phyloP scores from a whole-genome alignment of 768 basidiomycete species.

The Tulasnella sp. region DNA sequence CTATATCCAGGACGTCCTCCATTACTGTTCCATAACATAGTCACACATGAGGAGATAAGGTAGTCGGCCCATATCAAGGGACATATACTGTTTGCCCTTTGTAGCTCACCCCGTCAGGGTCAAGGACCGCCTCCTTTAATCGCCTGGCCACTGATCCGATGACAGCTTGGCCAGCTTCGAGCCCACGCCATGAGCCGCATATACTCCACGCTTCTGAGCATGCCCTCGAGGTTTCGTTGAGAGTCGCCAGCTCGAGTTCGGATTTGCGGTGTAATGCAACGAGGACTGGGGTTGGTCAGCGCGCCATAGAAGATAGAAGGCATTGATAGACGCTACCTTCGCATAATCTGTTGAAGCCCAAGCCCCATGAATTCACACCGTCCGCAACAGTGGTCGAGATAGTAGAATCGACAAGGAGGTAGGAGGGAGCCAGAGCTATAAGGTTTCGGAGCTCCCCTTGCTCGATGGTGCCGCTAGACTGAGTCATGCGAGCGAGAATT shows the following conservation, averaged over 20 bases:
- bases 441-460: constrained; percentile 51
- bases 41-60: too few relatives aligned
- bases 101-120: constrained; percentile 10
- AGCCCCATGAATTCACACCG: constrained; percentile 50
- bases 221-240: constrained; percentile 53
- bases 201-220: constrained; percentile 77
- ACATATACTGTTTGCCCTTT: constrained; percentile 7
- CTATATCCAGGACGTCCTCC: too few relatives aligned
- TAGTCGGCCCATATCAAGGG: too few relatives aligned
- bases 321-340: constrained; percentile 33
- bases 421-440: constrained; percentile 62
- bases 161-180: constrained; percentile 27
- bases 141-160: neutral
- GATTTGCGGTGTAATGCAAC: constrained; percentile 52
- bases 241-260: constrained; percentile 65
- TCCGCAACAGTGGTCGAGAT: constrained; percentile 37
- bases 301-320: neutral
- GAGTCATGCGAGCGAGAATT: constrained; percentile 41
- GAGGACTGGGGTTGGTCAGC: constrained; percentile 22
- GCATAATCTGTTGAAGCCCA: constrained; percentile 54
- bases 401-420: constrained; percentile 59
- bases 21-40: too few relatives aligned
- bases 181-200: constrained; percentile 52
- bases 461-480: constrained; percentile 37
- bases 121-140: constrained; percentile 1